Evolutionary conservation across 768 basidiomycete genomes (phyloP), one percentile per base, ranked within the genome.

Genomic region (Hygrophorus russula): DNA sequence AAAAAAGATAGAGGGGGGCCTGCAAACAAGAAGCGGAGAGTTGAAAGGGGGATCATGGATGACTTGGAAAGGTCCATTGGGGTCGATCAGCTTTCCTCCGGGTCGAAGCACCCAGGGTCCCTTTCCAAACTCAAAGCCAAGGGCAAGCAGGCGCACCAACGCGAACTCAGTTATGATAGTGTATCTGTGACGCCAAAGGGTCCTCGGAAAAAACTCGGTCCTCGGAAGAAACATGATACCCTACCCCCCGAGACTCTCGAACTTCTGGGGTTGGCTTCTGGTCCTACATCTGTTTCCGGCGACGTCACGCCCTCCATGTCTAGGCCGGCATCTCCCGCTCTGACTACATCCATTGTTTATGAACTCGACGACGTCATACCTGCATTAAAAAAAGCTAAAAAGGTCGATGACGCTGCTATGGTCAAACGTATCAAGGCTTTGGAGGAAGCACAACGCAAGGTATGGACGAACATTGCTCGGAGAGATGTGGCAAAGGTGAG

Each of bases 401-500:
- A 80, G 58, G 66, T 84, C 2, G 87, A 89, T 43, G 82, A 82
- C 36, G 64, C 59, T 44, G 70, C 76, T 2, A 82, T 84, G 72
- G 58, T 74, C 18, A 87, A 87, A 55, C 76, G 88, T 32, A 68
- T 89, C 46, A 81, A 79, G 58, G 69, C 76, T 5, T 57, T 91
- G 24, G 89, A 90, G 56, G 91, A 91, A 51, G 69, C 82, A 0
- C 90, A 92, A 63, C 72, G 76, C 46, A 91, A 89, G 62, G 82
- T 90, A 7, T 94, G 91, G 91, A 80, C 79, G 15, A 87, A 81
- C 52, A 91, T 94, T 39, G 91, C 88, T 1, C 71, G 76, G 49
- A 71, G 78, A 51, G 91, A 93, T 52, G 76, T 93, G 37, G 79
- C 81, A 20, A 92, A 87, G 71, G 91, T 84, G 51, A 46, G 14